phyloP scores from a whole-genome alignment of 2,329 filamentous ascomycete species.

The Hymenoscyphus infarciens region DNA sequence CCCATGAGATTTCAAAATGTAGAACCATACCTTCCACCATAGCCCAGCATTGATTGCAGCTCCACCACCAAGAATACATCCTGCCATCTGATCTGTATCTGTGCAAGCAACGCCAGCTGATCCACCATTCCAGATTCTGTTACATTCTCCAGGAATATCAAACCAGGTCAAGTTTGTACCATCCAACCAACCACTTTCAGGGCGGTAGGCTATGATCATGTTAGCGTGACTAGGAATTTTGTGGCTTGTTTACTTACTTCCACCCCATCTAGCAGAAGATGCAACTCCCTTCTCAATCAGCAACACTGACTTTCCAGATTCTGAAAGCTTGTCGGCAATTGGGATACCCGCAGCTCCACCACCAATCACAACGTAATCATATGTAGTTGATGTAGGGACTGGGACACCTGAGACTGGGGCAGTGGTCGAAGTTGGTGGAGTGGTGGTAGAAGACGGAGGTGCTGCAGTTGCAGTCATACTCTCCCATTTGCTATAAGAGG shows the following conservation, averaged over 20 bases:
- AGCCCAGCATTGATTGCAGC: conserved; percentile 59
- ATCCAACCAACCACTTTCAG: conserved; percentile 52
- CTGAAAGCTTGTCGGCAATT: conserved; percentile 56
- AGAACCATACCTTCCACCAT: conserved; percentile 58
- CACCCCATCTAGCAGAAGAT: conserved; percentile 63
- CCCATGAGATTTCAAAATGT: background rate
- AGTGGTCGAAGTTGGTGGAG: conserved; percentile 41
- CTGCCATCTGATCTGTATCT: conserved; percentile 70
- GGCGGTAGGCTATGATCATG: conserved; percentile 24
- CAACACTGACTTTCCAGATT: conserved; percentile 61
- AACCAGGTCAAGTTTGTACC: conserved; percentile 64
- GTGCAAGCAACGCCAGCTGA: conserved; percentile 53
- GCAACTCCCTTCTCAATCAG: conserved; percentile 58
- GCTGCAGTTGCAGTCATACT: conserved; percentile 30
- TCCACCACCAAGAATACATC: conserved; percentile 63
- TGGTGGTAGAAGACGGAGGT: conserved; percentile 30
- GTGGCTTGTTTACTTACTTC: conserved; percentile 35
- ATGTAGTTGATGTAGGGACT: conserved; percentile 44
- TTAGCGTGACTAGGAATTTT: conserved; percentile 9
- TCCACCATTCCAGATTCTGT: conserved; percentile 51
- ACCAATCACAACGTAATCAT: conserved; percentile 54
- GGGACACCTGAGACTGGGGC: conserved; percentile 44
- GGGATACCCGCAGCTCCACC: conserved; percentile 51
- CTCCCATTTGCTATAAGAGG: conserved; percentile 35
- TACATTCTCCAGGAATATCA: conserved; percentile 68